Percentiles rank a stretch among this genome's conserved stretches.
Conservation (phyloP, 2,329 filamentous ascomycete genomes). For the Penicillium freii region DNA sequence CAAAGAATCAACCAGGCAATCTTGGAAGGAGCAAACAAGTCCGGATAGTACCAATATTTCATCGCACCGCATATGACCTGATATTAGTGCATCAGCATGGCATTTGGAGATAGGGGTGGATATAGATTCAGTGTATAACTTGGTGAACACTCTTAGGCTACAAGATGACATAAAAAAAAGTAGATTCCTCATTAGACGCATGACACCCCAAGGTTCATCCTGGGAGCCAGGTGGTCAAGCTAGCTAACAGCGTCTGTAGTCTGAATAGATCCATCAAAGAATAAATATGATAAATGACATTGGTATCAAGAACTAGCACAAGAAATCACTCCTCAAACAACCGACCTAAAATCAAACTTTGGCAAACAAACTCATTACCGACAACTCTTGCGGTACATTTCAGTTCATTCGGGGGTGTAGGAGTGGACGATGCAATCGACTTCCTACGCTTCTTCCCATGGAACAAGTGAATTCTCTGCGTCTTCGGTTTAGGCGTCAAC, state of each 20-base stretch:
- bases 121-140: too few species aligned
- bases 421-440: slow-evolving; percentile 26
- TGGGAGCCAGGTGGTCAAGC: background rate
- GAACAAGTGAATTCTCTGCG: slow-evolving; percentile 28
- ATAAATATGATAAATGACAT: slow-evolving; percentile 14
- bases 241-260: background rate
- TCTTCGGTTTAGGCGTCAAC: slow-evolving; percentile 20
- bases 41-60: too few species aligned
- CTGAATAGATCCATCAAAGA: background rate
- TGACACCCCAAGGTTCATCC: too few species aligned
- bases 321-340: slow-evolving; percentile 60
- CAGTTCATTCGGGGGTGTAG: slow-evolving; percentile 27
- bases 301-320: slow-evolving; percentile 17
- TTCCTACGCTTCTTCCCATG: slow-evolving; percentile 47
- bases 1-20: too few species aligned
- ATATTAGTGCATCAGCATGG: too few species aligned
- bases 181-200: background rate
- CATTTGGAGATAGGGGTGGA: too few species aligned
- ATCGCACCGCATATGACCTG: too few species aligned
- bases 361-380: slow-evolving; percentile 82
- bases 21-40: too few species aligned
- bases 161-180: background rate
- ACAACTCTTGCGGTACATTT: slow-evolving; percentile 62
- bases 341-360: slow-evolving; percentile 84
- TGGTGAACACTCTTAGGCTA: too few species aligned